These are phyloP conservation scores for Plasmodium chabaudi DNA, from an alignment of 169 alveolate genomes.

Conservation along the genomic window DNA sequence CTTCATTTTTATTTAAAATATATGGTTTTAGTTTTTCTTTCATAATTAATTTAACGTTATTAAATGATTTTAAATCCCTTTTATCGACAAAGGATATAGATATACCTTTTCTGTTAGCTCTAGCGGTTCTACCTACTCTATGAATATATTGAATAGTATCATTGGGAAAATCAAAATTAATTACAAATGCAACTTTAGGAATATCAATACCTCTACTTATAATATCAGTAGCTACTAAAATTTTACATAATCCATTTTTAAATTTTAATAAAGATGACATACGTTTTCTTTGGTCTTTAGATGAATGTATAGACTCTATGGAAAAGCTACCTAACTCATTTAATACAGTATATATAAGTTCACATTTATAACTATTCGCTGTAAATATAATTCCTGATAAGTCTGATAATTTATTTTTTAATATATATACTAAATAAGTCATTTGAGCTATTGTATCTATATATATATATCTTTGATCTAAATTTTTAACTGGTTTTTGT, in stretches of 20 bases:
- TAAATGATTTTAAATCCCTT: constrained; percentile 89
- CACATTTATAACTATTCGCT: constrained; percentile 93
- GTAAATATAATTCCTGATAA: constrained; percentile 94
- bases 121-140: constrained; percentile 98
- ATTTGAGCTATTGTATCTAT: constrained; percentile 47
- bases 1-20: constrained; percentile 90
- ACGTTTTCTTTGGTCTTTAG: constrained; percentile 95
- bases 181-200: constrained; percentile 95
- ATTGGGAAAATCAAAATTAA: constrained; percentile 96
- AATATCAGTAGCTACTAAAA: constrained; percentile 96
- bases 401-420: constrained; percentile 29
- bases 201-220: constrained; percentile 99
- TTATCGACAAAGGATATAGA: constrained; percentile 93
- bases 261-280: constrained; percentile 94
- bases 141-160: constrained; percentile 94
- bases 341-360: constrained; percentile 91
- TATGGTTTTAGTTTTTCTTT: constrained; percentile 82
- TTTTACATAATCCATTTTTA: constrained; percentile 91
- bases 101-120: constrained; percentile 97
- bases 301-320: constrained; percentile 96
- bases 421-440: constrained; percentile 45
- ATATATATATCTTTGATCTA: constrained; percentile 55
- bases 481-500: constrained; percentile 48
- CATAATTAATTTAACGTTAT: constrained; percentile 84
- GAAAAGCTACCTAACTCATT: constrained; percentile 91